Evolutionary conservation across 169 alveolate species (phyloP), one percentile per base, ranked within the genome.

Genomic region (Babesia ovis): DNA sequence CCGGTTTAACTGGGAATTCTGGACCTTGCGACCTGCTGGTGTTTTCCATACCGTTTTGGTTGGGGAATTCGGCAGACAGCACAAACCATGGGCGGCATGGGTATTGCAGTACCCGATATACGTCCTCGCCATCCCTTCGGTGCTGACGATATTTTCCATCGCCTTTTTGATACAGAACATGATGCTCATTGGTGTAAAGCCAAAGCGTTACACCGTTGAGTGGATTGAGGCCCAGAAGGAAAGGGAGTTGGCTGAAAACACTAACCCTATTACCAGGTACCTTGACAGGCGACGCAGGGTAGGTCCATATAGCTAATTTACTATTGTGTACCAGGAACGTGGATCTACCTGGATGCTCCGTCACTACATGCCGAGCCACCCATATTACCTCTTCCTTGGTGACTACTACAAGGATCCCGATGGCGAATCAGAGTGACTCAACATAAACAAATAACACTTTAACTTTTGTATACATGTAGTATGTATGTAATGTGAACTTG

Each of bases 171-270:
- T 90, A 60, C 91, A 87, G 48, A 90, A 89, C 69, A 54, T 89
- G 68, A 70, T 90, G 74, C 85, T 82, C 50, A 80, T 85, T 61
- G 96, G 96, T 14, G 83, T 92, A 35, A 85, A 85, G 75, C 96
- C 96, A 6, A 92, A 92, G 83, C 86, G 96, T 22, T 92, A 77
- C 81, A 92, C 96, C 12, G 71, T 86, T 2, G 96, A 92, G 66
- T 92, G 96, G 96, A 86, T 91, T 46, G 92, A 88, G 71, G 96
- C 96, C 50, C 80, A 76, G 59, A 89, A 91, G 80, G 96, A 91
- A 84, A 77, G 96, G 69, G 96, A 91, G 27, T 51, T 94, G 45
- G 95, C 95, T 42, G 96, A 92, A 64, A 92, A 92, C 85, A 86
- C 95, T 43, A 92, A 92, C 81, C 96, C 96, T 0, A 55, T 90